phyloP scores from a whole-genome alignment of 2,329 filamentous ascomycete genomes.

The Alternaria ethzedia region DNA sequence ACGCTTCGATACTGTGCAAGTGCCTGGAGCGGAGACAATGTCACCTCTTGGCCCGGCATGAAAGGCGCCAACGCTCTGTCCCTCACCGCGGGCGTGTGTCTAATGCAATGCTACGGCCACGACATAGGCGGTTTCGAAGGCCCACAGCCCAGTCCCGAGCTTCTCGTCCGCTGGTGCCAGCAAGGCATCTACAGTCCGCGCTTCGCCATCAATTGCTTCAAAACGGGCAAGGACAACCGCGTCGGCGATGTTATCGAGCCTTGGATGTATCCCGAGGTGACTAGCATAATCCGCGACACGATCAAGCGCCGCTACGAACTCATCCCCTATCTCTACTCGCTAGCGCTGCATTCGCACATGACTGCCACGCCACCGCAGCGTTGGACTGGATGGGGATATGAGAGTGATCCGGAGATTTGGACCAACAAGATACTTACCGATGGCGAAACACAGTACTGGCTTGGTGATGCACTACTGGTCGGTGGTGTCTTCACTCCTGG shows the following conservation, averaged over 20 bases:
- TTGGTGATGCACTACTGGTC: conserved; percentile 70
- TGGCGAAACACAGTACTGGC: conserved; percentile 76
- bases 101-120: conserved; percentile 74
- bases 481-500: conserved; percentile 72
- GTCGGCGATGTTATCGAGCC: conserved; percentile 78
- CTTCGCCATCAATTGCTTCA: conserved; percentile 81
- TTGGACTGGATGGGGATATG: conserved; percentile 78
- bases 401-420: conserved; percentile 71
- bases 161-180: conserved; percentile 76
- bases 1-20: conserved; percentile 74
- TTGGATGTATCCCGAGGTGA: conserved; percentile 76
- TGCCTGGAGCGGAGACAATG: conserved; percentile 77
- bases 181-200: conserved; percentile 72
- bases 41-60: conserved; percentile 76
- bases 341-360: conserved; percentile 66
- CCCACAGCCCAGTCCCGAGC: conserved; percentile 72
- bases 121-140: conserved; percentile 80
- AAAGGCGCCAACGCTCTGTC: conserved; percentile 73
- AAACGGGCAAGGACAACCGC: conserved; percentile 70
- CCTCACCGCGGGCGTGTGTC: conserved; percentile 70
- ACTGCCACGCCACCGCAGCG: conserved; percentile 69
- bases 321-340: conserved; percentile 73
- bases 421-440: conserved; percentile 60
- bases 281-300: conserved; percentile 65
- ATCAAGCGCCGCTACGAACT: conserved; percentile 75